Evolutionary conservation across 345 rosid genomes (phyloP).

Genomic region (Salix arbutifolia): DNA sequence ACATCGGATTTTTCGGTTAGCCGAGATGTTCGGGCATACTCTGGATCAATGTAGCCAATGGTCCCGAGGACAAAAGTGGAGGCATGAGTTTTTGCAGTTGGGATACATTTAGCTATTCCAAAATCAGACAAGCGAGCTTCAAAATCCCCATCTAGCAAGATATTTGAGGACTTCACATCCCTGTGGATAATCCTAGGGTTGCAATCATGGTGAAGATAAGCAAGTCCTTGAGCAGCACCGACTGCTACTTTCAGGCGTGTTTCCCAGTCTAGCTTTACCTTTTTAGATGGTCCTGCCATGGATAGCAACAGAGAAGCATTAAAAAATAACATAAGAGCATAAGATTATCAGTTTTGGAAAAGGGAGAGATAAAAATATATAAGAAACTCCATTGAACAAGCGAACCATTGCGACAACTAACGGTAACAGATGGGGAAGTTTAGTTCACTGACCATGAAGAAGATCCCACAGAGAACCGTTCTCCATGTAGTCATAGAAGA

Average conservation of each 20-base stretch:
- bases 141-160: conserved; percentile 77
- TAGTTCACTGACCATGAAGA: conserved; percentile 62
- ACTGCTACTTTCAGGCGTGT: conserved; percentile 78
- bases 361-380: background rate
- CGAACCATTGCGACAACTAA: too few relatives aligned
- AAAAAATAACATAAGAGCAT: background rate
- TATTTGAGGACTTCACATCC: conserved; percentile 91
- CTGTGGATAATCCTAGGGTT: conserved; percentile 84
- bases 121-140: conserved; percentile 87
- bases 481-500: conserved; percentile 93
- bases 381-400: background rate
- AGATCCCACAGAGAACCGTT: conserved; percentile 97
- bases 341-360: background rate
- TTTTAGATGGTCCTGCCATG: conserved; percentile 56
- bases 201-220: conserved; percentile 96
- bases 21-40: conserved; percentile 83
- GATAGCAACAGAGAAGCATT: background rate
- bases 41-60: conserved; percentile 94
- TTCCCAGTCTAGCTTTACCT: conserved; percentile 95
- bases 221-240: conserved; percentile 94
- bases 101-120: conserved; percentile 82
- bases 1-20: conserved; percentile 89
- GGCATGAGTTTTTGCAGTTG: conserved; percentile 67
- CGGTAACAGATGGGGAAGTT: background rate
- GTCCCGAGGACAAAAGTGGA: conserved; percentile 88